Conservation (phyloP, 352 stramenopile species). For the Phytophthora nicotianae region DNA sequence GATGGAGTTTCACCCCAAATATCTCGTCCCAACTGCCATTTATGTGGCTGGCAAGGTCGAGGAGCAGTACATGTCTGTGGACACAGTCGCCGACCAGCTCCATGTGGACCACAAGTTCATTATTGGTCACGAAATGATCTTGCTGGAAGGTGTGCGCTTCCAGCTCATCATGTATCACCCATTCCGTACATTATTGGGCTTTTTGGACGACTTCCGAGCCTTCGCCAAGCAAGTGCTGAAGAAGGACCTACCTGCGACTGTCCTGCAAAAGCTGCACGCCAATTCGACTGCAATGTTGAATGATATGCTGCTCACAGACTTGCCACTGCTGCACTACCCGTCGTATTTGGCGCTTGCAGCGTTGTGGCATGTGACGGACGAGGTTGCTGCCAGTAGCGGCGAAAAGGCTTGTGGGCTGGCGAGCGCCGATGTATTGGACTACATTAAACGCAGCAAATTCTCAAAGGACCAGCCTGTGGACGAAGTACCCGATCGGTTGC, state of each 20-base stretch:
- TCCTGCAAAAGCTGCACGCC: slow-evolving; percentile 81
- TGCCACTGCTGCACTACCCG: slow-evolving; percentile 69
- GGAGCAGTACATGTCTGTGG: slow-evolving; percentile 91
- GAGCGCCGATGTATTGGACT: slow-evolving; percentile 54
- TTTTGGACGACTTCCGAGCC: slow-evolving; percentile 84
- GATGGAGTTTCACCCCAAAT: slow-evolving; percentile 90
- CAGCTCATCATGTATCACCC: slow-evolving; percentile 91
- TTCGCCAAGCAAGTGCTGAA: slow-evolving; percentile 63
- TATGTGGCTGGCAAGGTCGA: slow-evolving; percentile 91
- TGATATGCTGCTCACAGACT: slow-evolving; percentile 76
- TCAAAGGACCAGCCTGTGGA: slow-evolving; percentile 56
- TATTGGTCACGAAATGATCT: slow-evolving; percentile 87
- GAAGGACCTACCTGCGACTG: slow-evolving; percentile 65
- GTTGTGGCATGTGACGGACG: slow-evolving; percentile 58
- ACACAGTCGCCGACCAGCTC: slow-evolving; percentile 85
- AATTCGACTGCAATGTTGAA: slow-evolving; percentile 78
- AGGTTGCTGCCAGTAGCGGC: slow-evolving; percentile 44
- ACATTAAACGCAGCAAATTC: slow-evolving; percentile 76
- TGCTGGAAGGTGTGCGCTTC: slow-evolving; percentile 88
- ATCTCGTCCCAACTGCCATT: slow-evolving; percentile 82
- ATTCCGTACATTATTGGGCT: slow-evolving; percentile 79
- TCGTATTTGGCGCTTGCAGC: slow-evolving; percentile 73
- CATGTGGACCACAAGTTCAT: slow-evolving; percentile 86
- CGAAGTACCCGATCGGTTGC: slow-evolving; percentile 39
- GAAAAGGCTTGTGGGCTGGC: slow-evolving; percentile 40